phyloP scores from a whole-genome alignment of 441 rosid species.

The Erysimum cheiri region DNA sequence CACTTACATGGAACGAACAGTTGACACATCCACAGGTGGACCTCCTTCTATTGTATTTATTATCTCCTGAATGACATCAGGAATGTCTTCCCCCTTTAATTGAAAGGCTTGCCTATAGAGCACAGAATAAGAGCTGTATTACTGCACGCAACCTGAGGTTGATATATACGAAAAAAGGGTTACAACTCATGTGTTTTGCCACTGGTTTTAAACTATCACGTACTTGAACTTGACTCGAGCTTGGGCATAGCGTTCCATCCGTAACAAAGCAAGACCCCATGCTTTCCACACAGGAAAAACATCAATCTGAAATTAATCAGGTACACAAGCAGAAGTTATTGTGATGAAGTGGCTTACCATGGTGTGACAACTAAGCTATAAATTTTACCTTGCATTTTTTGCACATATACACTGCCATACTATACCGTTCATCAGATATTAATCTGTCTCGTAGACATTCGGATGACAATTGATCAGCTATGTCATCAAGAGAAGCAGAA shows the following conservation, averaged over 20 bases:
- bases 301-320: conserved; percentile 71
- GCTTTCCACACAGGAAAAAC: conserved; percentile 98
- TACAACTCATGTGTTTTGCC: conserved; percentile 15
- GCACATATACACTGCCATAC: conserved; percentile 99
- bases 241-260: conserved; percentile 92
- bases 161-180: conserved; percentile 11
- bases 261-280: conserved; percentile 98
- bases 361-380: conserved; percentile 31
- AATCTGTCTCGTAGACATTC: conserved; percentile 84
- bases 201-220: conserved; percentile 37
- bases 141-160: conserved; percentile 19
- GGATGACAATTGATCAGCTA: conserved; percentile 91
- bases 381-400: conserved; percentile 94
- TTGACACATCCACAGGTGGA: conserved; percentile 95
- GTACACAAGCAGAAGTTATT: conserved; percentile 35
- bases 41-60: conserved; percentile 97
- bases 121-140: conserved; percentile 40
- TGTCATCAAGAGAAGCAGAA: conserved; percentile 95
- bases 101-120: conserved; percentile 94
- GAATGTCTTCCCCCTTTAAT: conserved; percentile 78
- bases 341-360: conserved; percentile 27
- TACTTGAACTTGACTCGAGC: conserved; percentile 99
- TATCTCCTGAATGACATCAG: conserved; percentile 76
- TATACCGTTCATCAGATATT: conserved; percentile 89
- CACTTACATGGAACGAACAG: conserved; percentile 94